phyloP scores from a whole-genome alignment of 2,329 filamentous ascomycete species.

The Aspergillus novofumigatus region DNA sequence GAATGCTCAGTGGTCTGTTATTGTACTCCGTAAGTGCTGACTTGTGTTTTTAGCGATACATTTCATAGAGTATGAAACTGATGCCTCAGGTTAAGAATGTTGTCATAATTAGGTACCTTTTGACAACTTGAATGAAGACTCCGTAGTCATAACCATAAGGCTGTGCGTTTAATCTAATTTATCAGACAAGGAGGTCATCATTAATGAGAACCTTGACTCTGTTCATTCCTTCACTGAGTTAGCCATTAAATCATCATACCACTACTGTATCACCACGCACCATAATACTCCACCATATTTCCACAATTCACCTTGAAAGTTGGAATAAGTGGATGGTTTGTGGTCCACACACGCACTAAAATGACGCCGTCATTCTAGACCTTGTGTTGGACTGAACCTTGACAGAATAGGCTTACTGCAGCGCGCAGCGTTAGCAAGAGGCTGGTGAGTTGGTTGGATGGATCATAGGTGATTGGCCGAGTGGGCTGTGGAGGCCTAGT shows the following conservation, averaged over 20 bases:
- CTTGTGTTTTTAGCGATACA: too few relatives aligned
- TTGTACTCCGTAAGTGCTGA: too few relatives aligned
- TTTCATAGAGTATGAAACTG: neutral
- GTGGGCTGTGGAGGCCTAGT: neutral
- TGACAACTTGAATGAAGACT: neutral
- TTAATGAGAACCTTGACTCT: neutral
- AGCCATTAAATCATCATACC: neutral
- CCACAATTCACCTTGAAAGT: conserved; percentile 9
- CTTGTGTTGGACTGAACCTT: conserved; percentile 21
- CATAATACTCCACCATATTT: conserved; percentile 10
- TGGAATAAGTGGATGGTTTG: neutral
- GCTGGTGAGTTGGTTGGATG: conserved; percentile 7
- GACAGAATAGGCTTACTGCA: conserved; percentile 8
- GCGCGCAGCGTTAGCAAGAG: neutral
- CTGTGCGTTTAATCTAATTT: neutral
- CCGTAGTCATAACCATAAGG: neutral
- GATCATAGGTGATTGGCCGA: neutral
- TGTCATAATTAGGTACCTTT: neutral
- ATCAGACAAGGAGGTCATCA: too few relatives aligned
- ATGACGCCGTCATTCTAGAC: conserved; percentile 23
- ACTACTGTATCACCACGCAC: conserved; percentile 15
- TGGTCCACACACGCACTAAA: conserved; percentile 12
- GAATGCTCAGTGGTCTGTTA: neutral
- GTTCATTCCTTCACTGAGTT: neutral
- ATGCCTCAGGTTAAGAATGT: neutral